Conservation (phyloP, 176 grass and related monocot species). For the Typha latifolia region DNA sequence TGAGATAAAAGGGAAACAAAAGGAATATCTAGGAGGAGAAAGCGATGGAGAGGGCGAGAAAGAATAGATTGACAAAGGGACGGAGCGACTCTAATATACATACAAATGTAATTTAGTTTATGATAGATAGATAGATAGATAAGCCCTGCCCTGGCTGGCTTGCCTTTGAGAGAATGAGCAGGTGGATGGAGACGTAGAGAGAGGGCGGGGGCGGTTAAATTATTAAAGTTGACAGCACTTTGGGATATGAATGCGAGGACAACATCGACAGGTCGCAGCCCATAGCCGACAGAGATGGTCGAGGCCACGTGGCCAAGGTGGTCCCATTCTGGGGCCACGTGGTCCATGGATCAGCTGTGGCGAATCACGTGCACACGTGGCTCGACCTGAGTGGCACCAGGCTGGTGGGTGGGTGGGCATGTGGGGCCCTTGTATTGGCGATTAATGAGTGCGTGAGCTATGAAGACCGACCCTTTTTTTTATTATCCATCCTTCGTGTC, state of each 20-base stretch:
- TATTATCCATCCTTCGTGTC: background rate
- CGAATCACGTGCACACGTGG: conserved; percentile 9
- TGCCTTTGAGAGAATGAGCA: too few species aligned
- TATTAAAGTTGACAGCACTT: background rate
- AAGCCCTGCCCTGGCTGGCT: too few species aligned
- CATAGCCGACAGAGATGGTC: background rate
- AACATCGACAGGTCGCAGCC: background rate
- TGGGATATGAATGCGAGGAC: conserved; percentile 4
- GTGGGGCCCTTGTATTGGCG: background rate
- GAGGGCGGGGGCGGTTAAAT: background rate
- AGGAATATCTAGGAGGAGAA: background rate
- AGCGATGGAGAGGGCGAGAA: background rate
- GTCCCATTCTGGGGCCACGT: background rate
- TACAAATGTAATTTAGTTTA: too few species aligned
- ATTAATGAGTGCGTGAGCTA: background rate
- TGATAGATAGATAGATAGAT: too few species aligned
- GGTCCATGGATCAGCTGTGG: conserved; percentile 23
- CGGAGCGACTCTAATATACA: too few species aligned
- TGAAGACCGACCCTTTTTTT: background rate
- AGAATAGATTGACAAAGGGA: background rate
- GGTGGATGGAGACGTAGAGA: too few species aligned
- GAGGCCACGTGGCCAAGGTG: background rate
- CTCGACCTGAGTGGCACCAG: conserved; percentile 1
- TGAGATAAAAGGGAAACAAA: background rate
- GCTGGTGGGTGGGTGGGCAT: conserved; percentile 12